A percentile compares a stretch with the other conserved stretches of the same genome.
Conservation (phyloP, 2,329 filamentous ascomycete species). For the Furcasterigmium sp. region DNA sequence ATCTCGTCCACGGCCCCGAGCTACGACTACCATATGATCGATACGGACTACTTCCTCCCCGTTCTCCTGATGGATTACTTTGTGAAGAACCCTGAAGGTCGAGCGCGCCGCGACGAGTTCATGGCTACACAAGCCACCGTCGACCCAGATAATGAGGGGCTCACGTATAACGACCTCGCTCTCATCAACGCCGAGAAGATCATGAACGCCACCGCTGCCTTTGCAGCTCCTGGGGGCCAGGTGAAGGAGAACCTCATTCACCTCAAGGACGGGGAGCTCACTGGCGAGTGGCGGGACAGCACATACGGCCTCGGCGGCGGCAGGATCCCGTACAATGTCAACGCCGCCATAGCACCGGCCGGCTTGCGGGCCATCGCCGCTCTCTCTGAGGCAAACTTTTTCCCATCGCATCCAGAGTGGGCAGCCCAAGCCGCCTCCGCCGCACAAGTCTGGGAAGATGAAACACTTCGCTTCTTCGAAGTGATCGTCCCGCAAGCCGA, state of each 20-base stretch:
- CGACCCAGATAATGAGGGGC: conserved; percentile 41
- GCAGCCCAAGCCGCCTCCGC: conserved; percentile 35
- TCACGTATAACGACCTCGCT: conserved; percentile 48
- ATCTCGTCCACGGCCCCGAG: conserved; percentile 44
- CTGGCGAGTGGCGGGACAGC: conserved; percentile 61
- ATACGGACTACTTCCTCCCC: conserved; percentile 57
- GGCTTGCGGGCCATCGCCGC: conserved; percentile 52
- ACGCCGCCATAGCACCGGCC: conserved; percentile 57
- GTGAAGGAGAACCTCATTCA: conserved; percentile 50
- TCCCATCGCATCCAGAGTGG: conserved; percentile 43
- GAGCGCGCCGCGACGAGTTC: conserved; percentile 25
- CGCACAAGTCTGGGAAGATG: conserved; percentile 57
- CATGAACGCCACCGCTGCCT: conserved; percentile 48
- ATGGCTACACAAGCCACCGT: conserved; percentile 39
- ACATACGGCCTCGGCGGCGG: conserved; percentile 55
- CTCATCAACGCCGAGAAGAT: conserved; percentile 52
- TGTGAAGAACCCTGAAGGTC: conserved; percentile 32
- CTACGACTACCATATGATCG: conserved; percentile 58
- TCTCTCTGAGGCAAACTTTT: conserved; percentile 44
- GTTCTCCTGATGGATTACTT: conserved; percentile 56
- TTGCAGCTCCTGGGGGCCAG: conserved; percentile 40
- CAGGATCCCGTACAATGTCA: conserved; percentile 61
- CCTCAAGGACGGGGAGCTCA: conserved; percentile 45
- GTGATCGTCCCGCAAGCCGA: conserved; percentile 28
- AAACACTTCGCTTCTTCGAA: conserved; percentile 53